phyloP scores from a whole-genome alignment of 495 filamentous ascomycete species.

The Xylaria acuta region DNA sequence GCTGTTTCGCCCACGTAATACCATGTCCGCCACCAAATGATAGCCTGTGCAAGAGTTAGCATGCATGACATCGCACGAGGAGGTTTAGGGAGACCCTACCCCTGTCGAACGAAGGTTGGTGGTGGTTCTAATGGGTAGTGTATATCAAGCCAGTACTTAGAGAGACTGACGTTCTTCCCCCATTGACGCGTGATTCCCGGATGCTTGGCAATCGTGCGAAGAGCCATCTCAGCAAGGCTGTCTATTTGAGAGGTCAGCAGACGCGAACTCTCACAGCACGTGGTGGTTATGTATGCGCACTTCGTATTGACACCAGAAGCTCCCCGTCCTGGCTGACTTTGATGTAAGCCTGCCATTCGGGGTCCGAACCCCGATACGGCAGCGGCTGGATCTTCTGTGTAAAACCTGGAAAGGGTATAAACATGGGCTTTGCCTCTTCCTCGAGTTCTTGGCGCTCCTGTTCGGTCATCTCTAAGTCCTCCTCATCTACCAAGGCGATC shows the following conservation, averaged over 20 bases:
- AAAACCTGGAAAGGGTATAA: conserved; percentile 68
- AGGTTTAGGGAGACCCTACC: conserved; percentile 37
- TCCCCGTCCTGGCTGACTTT: conserved; percentile 61
- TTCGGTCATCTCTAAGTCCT: conserved; percentile 28
- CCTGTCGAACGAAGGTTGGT: conserved; percentile 47
- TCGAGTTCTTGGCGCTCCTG: conserved; percentile 41
- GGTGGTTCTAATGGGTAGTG: conserved; percentile 49
- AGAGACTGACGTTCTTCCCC: conserved; percentile 37
- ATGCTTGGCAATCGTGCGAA: conserved; percentile 26
- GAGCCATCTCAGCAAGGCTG: conserved; percentile 36
- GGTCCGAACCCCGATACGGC: conserved; percentile 66
- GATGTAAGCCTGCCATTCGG: conserved; percentile 74
- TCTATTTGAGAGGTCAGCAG: conserved; percentile 31
- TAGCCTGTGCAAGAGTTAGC: conserved; percentile 37
- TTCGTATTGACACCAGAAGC: conserved; percentile 53
- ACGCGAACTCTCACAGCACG: not conserved
- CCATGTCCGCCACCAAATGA: conserved; percentile 40
- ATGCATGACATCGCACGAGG: not conserved
- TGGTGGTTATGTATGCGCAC: conserved; percentile 45
- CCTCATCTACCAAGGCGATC: conserved; percentile 30
- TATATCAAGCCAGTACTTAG: conserved; percentile 47
- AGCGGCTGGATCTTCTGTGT: conserved; percentile 47
- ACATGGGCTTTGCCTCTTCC: conserved; percentile 48
- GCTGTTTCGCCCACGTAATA: conserved; percentile 36
- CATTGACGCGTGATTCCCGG: conserved; percentile 22